A percentile compares a stretch with the other conserved stretches of the same genome.
phyloP scores from a whole-genome alignment of 257 asterid genomes.

The Nicotiana attenuata region DNA sequence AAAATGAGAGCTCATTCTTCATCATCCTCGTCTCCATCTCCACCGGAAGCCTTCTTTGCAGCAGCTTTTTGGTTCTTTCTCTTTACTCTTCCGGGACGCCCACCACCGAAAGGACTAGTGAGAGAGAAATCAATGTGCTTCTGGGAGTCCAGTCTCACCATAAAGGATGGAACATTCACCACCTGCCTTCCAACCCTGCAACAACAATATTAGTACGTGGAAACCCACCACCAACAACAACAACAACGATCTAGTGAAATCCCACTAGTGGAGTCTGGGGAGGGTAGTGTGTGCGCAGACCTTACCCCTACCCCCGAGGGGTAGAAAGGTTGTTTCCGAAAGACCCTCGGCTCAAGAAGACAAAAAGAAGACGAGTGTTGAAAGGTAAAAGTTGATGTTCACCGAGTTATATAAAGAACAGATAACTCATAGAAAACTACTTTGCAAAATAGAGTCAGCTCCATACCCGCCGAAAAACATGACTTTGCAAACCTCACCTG shows the following conservation, averaged over 20 bases:
- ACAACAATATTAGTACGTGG: background rate
- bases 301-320: no score
- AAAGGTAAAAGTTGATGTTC: background rate
- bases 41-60: constrained; percentile 64
- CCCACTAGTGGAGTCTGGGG: no score
- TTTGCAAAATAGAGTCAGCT: background rate
- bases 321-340: no score
- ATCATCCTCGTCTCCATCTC: constrained; percentile 62
- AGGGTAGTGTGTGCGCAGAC: no score
- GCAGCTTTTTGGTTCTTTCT: constrained; percentile 58
- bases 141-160: constrained; percentile 66
- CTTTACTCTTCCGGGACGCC: constrained; percentile 65
- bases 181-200: constrained; percentile 69
- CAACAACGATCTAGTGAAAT: no score
- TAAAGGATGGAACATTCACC: constrained; percentile 57
- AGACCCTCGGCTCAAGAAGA: no score
- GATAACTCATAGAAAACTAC: background rate
- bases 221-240: background rate
- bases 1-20: constrained; percentile 10
- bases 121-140: constrained; percentile 68
- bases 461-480: no score
- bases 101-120: constrained; percentile 66
- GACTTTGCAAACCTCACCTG: no score
- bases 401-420: background rate
- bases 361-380: no score